These are phyloP conservation scores for Aspergillus latus DNA, from an alignment of 2,329 filamentous ascomycete genomes.

Conservation along the genomic window DNA sequence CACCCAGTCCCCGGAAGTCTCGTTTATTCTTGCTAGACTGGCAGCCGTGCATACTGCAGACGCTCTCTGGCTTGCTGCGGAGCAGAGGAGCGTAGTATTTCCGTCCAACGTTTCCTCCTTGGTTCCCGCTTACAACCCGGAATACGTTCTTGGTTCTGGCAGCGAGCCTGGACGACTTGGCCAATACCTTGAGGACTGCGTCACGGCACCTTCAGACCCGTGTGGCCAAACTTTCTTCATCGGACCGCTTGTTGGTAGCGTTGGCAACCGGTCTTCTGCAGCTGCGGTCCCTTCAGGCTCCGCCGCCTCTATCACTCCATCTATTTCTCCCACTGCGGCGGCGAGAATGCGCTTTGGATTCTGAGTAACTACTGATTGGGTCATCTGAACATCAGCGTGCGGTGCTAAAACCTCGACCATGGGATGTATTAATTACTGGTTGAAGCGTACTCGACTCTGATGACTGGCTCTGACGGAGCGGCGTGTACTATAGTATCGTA, in stretches of 20 bases:
- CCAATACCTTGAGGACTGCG: slow-evolving; percentile 24
- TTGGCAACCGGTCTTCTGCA: slow-evolving; percentile 11
- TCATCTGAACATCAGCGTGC: no score
- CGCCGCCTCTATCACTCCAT: background rate
- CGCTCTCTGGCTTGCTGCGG: slow-evolving; percentile 24
- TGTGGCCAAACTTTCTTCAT: slow-evolving; percentile 26
- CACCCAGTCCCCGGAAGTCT: slow-evolving; percentile 30
- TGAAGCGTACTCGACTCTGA: background rate
- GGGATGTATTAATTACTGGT: background rate
- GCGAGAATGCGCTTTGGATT: slow-evolving; percentile 1
- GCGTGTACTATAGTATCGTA: background rate
- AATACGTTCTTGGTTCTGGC: slow-evolving; percentile 22
- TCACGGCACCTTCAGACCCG: slow-evolving; percentile 22
- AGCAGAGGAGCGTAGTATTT: slow-evolving; percentile 20
- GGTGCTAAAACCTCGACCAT: no score
- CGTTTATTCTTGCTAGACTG: slow-evolving; percentile 31
- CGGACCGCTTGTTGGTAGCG: slow-evolving; percentile 25
- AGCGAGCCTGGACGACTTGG: slow-evolving; percentile 27
- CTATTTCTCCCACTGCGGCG: slow-evolving; percentile 6
- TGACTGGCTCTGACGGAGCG: background rate
- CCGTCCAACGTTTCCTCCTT: slow-evolving; percentile 23
- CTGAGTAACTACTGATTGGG: background rate
- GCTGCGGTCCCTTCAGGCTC: slow-evolving; percentile 3
- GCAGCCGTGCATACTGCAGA: slow-evolving; percentile 29
- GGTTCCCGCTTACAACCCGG: slow-evolving; percentile 25